Base-by-base conservation (phyloP, 495 filamentous ascomycete genomes). In the Aspergillus kassunensis region DNA sequence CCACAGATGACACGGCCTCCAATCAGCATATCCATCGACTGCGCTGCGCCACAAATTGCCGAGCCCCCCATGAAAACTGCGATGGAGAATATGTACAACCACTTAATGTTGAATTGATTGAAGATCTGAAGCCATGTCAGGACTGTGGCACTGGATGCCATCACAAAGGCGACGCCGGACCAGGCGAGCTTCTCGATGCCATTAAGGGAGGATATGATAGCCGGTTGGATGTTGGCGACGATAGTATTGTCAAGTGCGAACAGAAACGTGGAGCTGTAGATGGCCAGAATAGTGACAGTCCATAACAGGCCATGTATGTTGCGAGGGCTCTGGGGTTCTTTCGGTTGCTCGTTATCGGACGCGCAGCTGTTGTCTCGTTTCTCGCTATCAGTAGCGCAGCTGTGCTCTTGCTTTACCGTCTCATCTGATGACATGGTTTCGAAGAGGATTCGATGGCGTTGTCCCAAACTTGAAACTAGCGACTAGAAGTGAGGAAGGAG, bases 41-140 rank as follows among this genome's bases (percentile, higher is more conserved):
- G 78, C 8, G 82, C 79, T 0, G 67, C 75, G 18, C 80, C 81
- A 53, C 81, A 86, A 2, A 86, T 13, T 6, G 79, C 77, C 8
- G 68, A 74, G 0, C 75, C 81, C 15, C 2, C 36, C 16, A 19
- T 20, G 36, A 39, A 39, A 4, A 39, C 36, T 5, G 16, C n/a
- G 10, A 20, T 39, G 11, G 36, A 19, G n/a, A 39, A 20, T 18
- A 39, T 39, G 36, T 39, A 39, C n/a, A 39, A 18, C 36, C 36
- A 39, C 36, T 39, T 39, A 10, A 18, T 19, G 36, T 39, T 39
- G 36, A 39, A 39, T 16, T 18, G 36, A 10, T 18, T 39, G 36
- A 39, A 39, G 36, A 20, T 39, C 11, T 19, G n/a, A 18, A 18
- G 16, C 36, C 36, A 39, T 2, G 16, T 18, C n/a, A 39, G 36